These are phyloP conservation scores for Aspergillus novoparasiticus DNA, from an alignment of 2,329 filamentous ascomycete species.

Conservation along the genomic window DNA sequence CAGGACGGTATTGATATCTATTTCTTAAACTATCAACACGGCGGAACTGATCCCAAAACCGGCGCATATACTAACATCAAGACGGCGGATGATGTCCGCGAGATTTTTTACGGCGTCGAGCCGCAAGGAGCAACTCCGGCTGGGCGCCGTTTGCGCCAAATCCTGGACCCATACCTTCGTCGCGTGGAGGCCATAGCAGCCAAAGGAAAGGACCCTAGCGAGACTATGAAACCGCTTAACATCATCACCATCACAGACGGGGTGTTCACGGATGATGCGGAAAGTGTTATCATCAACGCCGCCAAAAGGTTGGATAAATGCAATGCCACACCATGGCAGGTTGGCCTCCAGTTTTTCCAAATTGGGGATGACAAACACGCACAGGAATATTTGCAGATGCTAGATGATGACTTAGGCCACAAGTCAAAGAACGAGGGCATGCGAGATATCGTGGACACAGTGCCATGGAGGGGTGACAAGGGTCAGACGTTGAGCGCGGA, in stretches of 20 bases:
- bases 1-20: slow-evolving; percentile 85
- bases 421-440: slow-evolving; percentile 47
- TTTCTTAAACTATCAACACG: slow-evolving; percentile 73
- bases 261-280: slow-evolving; percentile 75
- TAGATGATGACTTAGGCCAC: slow-evolving; percentile 72
- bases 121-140: slow-evolving; percentile 74
- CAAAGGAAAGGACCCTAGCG: slow-evolving; percentile 27
- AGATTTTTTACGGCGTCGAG: slow-evolving; percentile 69
- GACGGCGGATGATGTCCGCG: slow-evolving; percentile 58
- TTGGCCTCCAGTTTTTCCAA: slow-evolving; percentile 96
- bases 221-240: slow-evolving; percentile 74
- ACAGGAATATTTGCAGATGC: slow-evolving; percentile 63
- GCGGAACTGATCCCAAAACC: slow-evolving; percentile 43
- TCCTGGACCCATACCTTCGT: slow-evolving; percentile 72
- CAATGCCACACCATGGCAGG: slow-evolving; percentile 74
- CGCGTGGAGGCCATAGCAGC: slow-evolving; percentile 52
- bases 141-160: slow-evolving; percentile 68
- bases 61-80: slow-evolving; percentile 68
- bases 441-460: slow-evolving; percentile 90
- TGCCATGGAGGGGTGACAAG: slow-evolving; percentile 65
- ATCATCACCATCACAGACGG: slow-evolving; percentile 95
- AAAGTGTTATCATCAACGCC: slow-evolving; percentile 65
- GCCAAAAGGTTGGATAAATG: slow-evolving; percentile 64
- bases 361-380: slow-evolving; percentile 75
- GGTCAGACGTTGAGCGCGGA: slow-evolving; percentile 63